These are phyloP conservation scores for Talaromyces sp. DNA, from an alignment of 2,329 filamentous ascomycete genomes.

Conservation along the genomic window DNA sequence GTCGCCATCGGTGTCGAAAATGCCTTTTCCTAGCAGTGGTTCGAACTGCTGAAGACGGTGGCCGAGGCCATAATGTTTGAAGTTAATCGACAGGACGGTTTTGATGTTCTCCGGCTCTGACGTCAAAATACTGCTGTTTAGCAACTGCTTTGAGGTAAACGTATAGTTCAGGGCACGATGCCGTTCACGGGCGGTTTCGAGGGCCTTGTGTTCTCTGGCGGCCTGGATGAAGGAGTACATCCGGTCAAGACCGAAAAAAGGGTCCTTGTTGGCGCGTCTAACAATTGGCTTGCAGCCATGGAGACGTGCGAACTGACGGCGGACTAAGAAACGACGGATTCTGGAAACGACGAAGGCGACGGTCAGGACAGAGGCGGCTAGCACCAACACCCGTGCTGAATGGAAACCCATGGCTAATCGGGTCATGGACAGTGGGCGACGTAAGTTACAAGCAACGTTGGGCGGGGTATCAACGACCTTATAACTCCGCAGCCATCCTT, in stretches of 20 bases:
- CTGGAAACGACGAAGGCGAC: constrained; percentile 6
- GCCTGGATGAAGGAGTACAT: neutral
- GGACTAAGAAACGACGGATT: constrained; percentile 12
- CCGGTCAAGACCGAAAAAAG: constrained; percentile 15
- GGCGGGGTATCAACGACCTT: neutral
- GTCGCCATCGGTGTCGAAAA: constrained; percentile 6
- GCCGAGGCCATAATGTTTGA: constrained; percentile 47
- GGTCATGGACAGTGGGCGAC: neutral
- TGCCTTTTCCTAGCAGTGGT: constrained; percentile 6
- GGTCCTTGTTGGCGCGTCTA: constrained; percentile 14
- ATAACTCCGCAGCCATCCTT: neutral
- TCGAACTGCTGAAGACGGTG: constrained; percentile 17
- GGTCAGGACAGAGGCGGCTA: neutral
- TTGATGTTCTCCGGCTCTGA: constrained; percentile 52
- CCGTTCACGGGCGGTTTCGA: neutral
- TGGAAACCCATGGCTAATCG: neutral
- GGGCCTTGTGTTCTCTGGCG: neutral
- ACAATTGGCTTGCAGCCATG: constrained; percentile 15
- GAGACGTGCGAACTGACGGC: constrained; percentile 15
- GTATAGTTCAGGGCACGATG: neutral
- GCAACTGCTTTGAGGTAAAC: constrained; percentile 14
- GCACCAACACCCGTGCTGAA: neutral
- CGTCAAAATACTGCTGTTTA: constrained; percentile 18
- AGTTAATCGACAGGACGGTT: constrained; percentile 49
- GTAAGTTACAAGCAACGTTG: neutral